phyloP scores from a whole-genome alignment of 1,139 yeast genomes.

The Kodamaea sp. region DNA sequence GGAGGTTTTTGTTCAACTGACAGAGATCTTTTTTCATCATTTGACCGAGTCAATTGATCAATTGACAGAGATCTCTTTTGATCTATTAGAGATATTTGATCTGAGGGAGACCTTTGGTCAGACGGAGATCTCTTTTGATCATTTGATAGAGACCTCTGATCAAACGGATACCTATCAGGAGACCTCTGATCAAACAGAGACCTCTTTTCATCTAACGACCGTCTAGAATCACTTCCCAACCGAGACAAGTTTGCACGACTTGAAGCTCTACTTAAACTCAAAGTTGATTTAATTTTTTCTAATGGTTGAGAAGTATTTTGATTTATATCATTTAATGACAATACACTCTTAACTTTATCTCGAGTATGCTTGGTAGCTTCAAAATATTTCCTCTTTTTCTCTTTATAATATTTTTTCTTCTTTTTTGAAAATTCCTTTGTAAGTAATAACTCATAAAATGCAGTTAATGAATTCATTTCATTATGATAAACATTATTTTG shows the following conservation, averaged over 20 bases:
- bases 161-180: too few species aligned
- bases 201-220: conserved; percentile 3
- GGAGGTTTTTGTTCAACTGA: background rate
- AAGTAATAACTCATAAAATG: conserved; percentile 72
- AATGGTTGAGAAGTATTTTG: conserved; percentile 30
- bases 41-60: too few species aligned
- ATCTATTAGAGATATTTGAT: too few species aligned
- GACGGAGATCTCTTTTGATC: too few species aligned
- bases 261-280: conserved; percentile 31
- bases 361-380: conserved; percentile 47
- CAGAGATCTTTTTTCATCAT: conserved; percentile 5
- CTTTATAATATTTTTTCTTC: conserved; percentile 30
- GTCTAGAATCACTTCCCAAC: conserved; percentile 8
- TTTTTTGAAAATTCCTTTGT: conserved; percentile 54
- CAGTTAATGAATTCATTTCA: conserved; percentile 77
- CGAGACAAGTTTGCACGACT: conserved; percentile 11
- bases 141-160: too few species aligned
- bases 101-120: background rate
- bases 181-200: background rate
- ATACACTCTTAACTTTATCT: conserved; percentile 45
- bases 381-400: conserved; percentile 38
- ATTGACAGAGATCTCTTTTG: too few species aligned
- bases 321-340: conserved; percentile 32
- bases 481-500: conserved; percentile 57
- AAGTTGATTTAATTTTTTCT: conserved; percentile 38